phyloP scores from a whole-genome alignment of 495 filamentous ascomycete species.

The Collariella sp. region DNA sequence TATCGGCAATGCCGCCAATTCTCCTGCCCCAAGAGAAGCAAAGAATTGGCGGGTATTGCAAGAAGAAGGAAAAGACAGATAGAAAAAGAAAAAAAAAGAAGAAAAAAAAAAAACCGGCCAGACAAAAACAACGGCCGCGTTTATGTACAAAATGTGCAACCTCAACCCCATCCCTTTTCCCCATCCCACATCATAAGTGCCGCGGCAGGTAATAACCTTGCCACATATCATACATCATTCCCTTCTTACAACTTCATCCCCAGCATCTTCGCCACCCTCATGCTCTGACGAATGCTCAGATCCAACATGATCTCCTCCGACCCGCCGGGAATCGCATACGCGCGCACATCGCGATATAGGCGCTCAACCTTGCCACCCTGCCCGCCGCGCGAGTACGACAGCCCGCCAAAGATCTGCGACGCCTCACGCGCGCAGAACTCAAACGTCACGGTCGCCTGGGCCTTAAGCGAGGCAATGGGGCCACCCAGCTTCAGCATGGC shows the following conservation, averaged over 20 bases:
- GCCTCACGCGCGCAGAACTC: slow-evolving; percentile 97
- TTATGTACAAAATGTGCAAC: neutral
- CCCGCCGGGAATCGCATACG: slow-evolving; percentile 95
- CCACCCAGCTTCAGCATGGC: slow-evolving; percentile 94
- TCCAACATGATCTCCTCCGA: slow-evolving; percentile 99
- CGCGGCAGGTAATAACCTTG: too few species aligned
- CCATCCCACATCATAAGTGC: neutral
- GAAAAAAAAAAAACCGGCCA: neutral
- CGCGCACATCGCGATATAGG: slow-evolving; percentile 91
- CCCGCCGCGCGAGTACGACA: slow-evolving; percentile 87
- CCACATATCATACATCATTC: neutral
- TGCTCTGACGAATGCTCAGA: slow-evolving; percentile 84
- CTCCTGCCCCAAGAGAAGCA: neutral
- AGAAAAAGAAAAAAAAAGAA: neutral
- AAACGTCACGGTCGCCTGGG: slow-evolving; percentile 83
- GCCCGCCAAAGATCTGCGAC: slow-evolving; percentile 92
- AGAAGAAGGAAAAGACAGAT: neutral
- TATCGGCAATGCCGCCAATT: neutral
- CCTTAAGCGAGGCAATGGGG: slow-evolving; percentile 89
- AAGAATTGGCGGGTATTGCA: neutral
- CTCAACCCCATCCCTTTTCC: neutral
- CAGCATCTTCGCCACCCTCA: slow-evolving; percentile 81
- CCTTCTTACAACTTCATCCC: slow-evolving; percentile 83
- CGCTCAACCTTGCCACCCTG: slow-evolving; percentile 95
- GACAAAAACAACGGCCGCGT: neutral